Evolutionary conservation across 176 grass and related monocot genomes (phyloP).

Genomic region (Tillandsia fasciculata): DNA sequence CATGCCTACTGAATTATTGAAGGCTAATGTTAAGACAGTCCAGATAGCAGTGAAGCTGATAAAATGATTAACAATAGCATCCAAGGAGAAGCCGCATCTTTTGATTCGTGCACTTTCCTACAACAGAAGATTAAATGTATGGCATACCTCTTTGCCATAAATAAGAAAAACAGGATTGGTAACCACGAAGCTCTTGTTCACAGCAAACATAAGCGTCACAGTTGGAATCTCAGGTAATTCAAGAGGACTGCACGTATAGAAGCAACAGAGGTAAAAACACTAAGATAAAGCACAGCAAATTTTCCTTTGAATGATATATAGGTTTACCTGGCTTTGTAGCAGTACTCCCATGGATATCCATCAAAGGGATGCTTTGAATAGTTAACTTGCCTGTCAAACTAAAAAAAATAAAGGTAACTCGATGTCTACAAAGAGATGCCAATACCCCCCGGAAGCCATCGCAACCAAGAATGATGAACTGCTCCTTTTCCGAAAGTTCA

Average conservation of each 20-base stretch:
- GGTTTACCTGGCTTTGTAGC: conserved; percentile 67
- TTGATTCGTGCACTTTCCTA: neutral
- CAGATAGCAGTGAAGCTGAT: no score
- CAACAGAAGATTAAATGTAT: neutral
- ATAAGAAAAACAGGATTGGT: conserved; percentile 48
- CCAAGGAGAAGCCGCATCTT: neutral
- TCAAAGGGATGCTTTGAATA: conserved; percentile 35
- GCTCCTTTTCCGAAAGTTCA: no score
- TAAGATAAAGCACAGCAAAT: conserved; percentile 10
- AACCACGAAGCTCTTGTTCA: conserved; percentile 64
- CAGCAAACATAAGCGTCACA: conserved; percentile 52
- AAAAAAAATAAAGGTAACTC: conserved; percentile 29
- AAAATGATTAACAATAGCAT: no score
- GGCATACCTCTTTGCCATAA: conserved; percentile 46
- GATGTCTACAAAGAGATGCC: conserved; percentile 1
- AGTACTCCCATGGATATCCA: conserved; percentile 54
- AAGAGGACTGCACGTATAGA: conserved; percentile 47
- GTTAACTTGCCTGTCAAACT: conserved; percentile 89
- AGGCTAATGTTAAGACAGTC: no score
- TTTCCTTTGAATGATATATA: conserved; percentile 20
- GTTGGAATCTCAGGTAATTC: conserved; percentile 57
- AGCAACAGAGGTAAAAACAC: conserved; percentile 16
- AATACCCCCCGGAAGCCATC: no score
- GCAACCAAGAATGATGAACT: no score
- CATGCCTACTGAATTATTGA: no score